Percentiles rank a stretch among this genome's conserved stretches.
Conservation (phyloP, 495 filamentous ascomycete genomes). For the Xylaria cubensis region DNA sequence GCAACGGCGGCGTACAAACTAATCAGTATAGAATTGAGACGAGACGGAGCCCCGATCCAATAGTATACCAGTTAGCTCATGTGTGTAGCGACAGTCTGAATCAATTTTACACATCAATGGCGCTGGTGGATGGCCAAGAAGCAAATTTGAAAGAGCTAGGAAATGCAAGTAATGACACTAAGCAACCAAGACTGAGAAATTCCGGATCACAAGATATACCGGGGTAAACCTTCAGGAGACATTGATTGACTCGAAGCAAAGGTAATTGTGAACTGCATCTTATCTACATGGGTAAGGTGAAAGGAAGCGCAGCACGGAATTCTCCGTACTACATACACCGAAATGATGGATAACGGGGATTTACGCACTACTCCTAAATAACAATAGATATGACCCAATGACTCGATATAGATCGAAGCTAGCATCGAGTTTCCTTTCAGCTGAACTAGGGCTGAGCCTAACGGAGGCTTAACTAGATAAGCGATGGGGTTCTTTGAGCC, state of each 20-base stretch:
- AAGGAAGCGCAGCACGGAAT: not conserved
- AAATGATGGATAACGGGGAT: not conserved
- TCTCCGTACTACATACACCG: too few relatives aligned
- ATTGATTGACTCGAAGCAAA: not conserved
- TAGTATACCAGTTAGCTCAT: not conserved
- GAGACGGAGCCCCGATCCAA: conserved; percentile 1
- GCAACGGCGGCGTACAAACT: not conserved
- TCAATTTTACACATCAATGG: not conserved
- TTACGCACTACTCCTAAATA: not conserved
- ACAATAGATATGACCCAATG: not conserved
- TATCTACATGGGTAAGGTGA: not conserved
- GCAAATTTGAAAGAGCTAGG: not conserved
- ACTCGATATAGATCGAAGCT: not conserved
- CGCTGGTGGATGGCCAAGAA: not conserved
- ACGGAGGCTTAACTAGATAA: not conserved
- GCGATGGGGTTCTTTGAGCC: not conserved
- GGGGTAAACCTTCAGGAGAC: too few relatives aligned
- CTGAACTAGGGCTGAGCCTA: not conserved
- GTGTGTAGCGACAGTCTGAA: not conserved
- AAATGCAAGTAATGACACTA: not conserved
- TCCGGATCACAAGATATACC: not conserved
- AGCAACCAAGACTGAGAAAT: not conserved
- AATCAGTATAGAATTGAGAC: not conserved
- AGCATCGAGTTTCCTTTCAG: not conserved
- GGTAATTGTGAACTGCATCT: not conserved